These are phyloP conservation scores for Penstemon davidsonii DNA, from an alignment of 257 asterid species.

Conservation along the genomic window DNA sequence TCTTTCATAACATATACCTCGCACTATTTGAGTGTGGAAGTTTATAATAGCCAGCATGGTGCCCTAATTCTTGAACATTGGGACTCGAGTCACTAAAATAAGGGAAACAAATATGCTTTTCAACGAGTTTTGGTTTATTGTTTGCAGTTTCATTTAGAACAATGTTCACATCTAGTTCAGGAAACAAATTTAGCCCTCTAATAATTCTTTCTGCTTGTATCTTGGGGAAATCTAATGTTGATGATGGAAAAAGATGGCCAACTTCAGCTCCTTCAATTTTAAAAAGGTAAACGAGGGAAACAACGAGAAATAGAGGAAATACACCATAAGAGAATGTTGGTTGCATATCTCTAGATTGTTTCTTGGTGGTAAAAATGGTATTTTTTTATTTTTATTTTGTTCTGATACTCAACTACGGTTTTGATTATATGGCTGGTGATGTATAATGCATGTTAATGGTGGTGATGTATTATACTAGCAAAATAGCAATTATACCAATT, in stretches of 20 bases:
- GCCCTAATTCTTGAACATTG: slow-evolving; percentile 46
- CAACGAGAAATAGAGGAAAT: slow-evolving; percentile 17
- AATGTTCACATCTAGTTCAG: slow-evolving; percentile 33
- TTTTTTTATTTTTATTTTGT: no score
- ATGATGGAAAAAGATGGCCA: not conserved
- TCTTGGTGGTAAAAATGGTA: no score
- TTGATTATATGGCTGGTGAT: no score
- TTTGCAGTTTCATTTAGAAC: not conserved
- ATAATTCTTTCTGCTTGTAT: slow-evolving; percentile 35
- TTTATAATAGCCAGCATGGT: slow-evolving; percentile 28
- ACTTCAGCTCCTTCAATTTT: not conserved
- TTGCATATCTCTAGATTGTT: not conserved
- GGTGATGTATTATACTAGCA: no score
- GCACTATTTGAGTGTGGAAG: slow-evolving; percentile 47
- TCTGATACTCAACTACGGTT: no score
- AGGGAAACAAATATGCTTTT: slow-evolving; percentile 36
- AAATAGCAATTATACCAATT: no score
- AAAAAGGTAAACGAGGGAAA: not conserved
- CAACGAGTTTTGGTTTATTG: slow-evolving; percentile 31
- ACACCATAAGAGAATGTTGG: slow-evolving; percentile 18
- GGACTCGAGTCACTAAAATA: slow-evolving; percentile 17
- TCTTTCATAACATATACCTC: slow-evolving; percentile 31
- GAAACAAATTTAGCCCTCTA: slow-evolving; percentile 37
- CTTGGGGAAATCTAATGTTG: slow-evolving; percentile 19
- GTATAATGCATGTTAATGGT: no score